Percentiles rank a stretch among this genome's conserved stretches.
Evolutionary conservation across 768 basidiomycete species (phyloP).

Genomic region (Lactarius quietus): DNA sequence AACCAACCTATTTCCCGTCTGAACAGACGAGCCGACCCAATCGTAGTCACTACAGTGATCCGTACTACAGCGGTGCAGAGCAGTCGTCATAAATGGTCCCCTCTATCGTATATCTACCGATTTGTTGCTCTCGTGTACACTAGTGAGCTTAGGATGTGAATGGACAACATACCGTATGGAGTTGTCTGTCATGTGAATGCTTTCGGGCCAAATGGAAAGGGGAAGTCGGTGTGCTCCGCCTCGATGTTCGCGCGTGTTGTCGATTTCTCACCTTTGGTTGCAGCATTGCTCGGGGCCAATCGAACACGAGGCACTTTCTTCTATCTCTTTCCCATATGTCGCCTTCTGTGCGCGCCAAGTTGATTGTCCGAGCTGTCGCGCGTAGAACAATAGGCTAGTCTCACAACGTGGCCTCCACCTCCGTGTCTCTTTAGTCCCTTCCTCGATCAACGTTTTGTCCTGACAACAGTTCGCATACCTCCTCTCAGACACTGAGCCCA

Average conservation of each 20-base stretch:
- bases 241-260: constrained; percentile 32
- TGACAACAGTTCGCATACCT: constrained; percentile 18
- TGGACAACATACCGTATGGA: constrained; percentile 5
- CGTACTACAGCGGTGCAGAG: constrained; percentile 30
- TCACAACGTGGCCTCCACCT: constrained; percentile 21
- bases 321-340: constrained; percentile 25
- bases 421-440: constrained; percentile 17
- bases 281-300: constrained; percentile 16
- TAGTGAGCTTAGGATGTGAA: constrained; percentile 12
- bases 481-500: constrained; percentile 20
- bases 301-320: constrained; percentile 21
- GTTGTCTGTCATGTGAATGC: constrained; percentile 14
- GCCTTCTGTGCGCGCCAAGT: constrained; percentile 22
- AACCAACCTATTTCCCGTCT: constrained; percentile 4
- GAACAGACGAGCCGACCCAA: not conserved
- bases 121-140: not conserved
- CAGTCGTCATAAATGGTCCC: not conserved
- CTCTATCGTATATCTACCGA: not conserved
- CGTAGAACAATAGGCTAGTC: constrained; percentile 25
- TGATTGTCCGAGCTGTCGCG: constrained; percentile 21
- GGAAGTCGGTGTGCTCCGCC: constrained; percentile 28
- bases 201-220: constrained; percentile 16
- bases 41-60: constrained; percentile 30
- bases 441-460: constrained; percentile 19
- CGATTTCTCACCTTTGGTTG: constrained; percentile 20